Base-by-base conservation (phyloP, 164 flowering plant species). In the Berberis vulgaris region DNA sequence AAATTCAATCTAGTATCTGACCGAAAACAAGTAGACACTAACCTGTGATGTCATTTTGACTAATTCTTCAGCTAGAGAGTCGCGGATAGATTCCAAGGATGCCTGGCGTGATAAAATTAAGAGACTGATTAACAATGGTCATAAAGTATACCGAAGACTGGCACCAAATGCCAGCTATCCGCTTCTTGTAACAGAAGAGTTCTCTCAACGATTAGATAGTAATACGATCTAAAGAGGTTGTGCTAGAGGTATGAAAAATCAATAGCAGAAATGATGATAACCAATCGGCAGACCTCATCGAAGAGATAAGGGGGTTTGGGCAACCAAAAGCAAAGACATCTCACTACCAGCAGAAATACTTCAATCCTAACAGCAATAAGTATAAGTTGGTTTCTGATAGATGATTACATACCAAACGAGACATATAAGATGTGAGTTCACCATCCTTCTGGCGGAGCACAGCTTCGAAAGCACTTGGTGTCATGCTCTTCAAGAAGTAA, bases 31-130 rank as follows among this genome's bases (percentile, higher is more conserved):
- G 45, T 41, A 38, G 4, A 63, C 55, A 61, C 73, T 63, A 47
- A 91, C 99, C 86, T 95, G 81, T 61, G 79, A 91, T 9, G 99
- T 95, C 97, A 95, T 78, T 78, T 89, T 87, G 58, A 94, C 99
- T 61, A 95, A 78, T 75, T 95, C 97, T 70, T 91, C 97, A 10
- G 99, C 90, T 74, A 95, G 96, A 60, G 97, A 91, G 69, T 95
- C 99, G 46, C 99, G 94, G 43, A 95, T 88, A 53, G 97, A 82
- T 77, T 91, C 97, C 91, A 95, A 74, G 45, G 99, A 89, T 64
- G 85, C 83, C 97, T 91, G 78, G 40, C 67, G 53, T 12, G 43
- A 63, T n/a, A 41, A 54, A 39, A 58, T 12, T 10, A 50, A 50
- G n/a, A 4, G 10, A 4, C 11, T 52, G 54, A 6, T 10, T 52